Percentiles rank a stretch among this genome's conserved stretches.
These are phyloP conservation scores for Blastocystis sp. DNA, from an alignment of 352 stramenopile genomes.

Conservation along the genomic window DNA sequence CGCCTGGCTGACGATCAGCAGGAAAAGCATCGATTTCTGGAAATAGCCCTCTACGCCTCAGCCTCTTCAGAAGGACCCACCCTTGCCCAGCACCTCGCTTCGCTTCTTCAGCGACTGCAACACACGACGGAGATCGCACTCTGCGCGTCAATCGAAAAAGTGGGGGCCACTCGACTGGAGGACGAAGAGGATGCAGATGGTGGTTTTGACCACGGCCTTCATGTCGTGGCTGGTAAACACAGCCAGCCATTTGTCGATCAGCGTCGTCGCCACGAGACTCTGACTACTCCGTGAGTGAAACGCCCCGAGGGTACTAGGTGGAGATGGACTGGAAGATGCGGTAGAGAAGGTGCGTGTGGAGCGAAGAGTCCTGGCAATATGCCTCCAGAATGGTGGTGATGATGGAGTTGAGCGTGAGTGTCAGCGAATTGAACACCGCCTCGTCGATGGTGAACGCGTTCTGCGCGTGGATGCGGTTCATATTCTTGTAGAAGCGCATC, in stretches of 20 bases:
- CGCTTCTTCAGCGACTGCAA: not conserved
- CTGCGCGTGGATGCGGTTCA: slow-evolving; percentile 18
- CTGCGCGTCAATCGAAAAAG: not conserved
- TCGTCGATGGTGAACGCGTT: slow-evolving; percentile 46
- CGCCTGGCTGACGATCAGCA: slow-evolving; percentile 24
- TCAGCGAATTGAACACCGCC: slow-evolving; percentile 14
- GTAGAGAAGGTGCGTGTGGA: not conserved
- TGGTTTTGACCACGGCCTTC: not conserved
- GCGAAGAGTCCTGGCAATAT: not conserved
- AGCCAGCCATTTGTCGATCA: slow-evolving; percentile 17
- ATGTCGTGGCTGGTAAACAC: not conserved
- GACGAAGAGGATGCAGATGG: slow-evolving; percentile 29
- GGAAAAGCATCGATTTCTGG: slow-evolving; percentile 23
- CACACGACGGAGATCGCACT: not conserved
- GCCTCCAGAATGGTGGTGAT: not conserved
- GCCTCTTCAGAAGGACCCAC: too few species aligned
- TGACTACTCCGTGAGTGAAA: not conserved
- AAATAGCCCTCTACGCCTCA: not conserved
- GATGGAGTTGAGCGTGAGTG: slow-evolving; percentile 15
- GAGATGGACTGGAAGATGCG: slow-evolving; percentile 31
- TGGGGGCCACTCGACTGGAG: not conserved
- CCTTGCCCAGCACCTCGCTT: not conserved
- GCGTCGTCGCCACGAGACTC: not conserved
- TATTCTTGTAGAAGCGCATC: slow-evolving; percentile 15
- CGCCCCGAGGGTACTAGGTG: not conserved